These are phyloP conservation scores for Mytilinidion resinicola DNA, from an alignment of 495 filamentous ascomycete genomes.

Conservation along the genomic window DNA sequence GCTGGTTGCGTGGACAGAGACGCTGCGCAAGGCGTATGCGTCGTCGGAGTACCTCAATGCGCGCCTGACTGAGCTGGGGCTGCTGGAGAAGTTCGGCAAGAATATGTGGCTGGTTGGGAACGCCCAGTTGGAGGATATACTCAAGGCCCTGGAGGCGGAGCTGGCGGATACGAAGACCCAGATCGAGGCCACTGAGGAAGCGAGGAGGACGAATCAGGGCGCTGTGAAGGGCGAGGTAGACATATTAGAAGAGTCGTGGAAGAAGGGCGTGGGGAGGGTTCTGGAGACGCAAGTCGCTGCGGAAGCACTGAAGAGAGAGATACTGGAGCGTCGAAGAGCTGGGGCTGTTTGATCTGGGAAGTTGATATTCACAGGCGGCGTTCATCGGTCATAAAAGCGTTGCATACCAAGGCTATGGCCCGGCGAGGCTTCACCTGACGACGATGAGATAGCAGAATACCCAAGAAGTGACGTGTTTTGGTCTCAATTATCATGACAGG, in stretches of 20 bases:
- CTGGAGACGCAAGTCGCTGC: constrained; percentile 67
- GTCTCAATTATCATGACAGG: too few relatives aligned
- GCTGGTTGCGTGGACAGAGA: constrained; percentile 28
- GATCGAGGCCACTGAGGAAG: constrained; percentile 63
- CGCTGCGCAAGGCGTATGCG: constrained; percentile 50
- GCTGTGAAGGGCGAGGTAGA: constrained; percentile 59
- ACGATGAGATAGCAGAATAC: too few relatives aligned
- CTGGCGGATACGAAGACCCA: constrained; percentile 58
- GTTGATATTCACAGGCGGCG: too few relatives aligned
- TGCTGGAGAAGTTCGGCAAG: constrained; percentile 75
- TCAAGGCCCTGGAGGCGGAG: constrained; percentile 69
- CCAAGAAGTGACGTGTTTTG: too few relatives aligned
- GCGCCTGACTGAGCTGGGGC: constrained; percentile 61
- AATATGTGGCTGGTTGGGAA: constrained; percentile 90
- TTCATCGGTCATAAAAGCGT: too few relatives aligned
- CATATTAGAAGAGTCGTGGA: constrained; percentile 61
- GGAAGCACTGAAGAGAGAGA: constrained; percentile 58
- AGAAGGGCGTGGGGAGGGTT: constrained; percentile 40
- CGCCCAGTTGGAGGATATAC: constrained; percentile 63
- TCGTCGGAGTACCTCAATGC: constrained; percentile 58
- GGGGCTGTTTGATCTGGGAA: constrained; percentile 17
- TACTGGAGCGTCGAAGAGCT: constrained; percentile 49
- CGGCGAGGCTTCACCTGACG: too few relatives aligned
- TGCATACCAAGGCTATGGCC: too few relatives aligned
- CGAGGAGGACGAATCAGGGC: constrained; percentile 65